Base-by-base conservation (phyloP, 257 asterid species). In the Fraxinus quadrangulata region DNA sequence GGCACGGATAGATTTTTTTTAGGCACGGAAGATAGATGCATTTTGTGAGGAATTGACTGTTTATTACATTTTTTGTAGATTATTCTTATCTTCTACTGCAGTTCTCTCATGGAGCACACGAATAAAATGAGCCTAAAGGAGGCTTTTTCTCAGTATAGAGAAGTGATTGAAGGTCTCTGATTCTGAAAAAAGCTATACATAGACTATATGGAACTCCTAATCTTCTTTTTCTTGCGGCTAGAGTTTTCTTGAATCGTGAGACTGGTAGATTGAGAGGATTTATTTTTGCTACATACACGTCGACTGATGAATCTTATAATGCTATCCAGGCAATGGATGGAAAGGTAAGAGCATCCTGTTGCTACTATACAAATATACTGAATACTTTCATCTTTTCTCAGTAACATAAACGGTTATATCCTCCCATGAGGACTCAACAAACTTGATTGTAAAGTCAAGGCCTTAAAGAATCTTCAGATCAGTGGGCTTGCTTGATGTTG, bases 201-300 rank as follows among this genome's bases (percentile, higher is more conserved):
- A 47, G 4, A 49, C 21, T 14, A 21, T 49, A 4, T 49, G 5
- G 3, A 49, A 14, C 59, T 49, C n/a, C 1, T 14, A 16, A 1
- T 30, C 33, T 16, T 16, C 59, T 49, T 49, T 49, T 49, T 49
- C 71, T 77, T 85, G 86, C 93, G 91, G 99, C 91, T 72, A 91
- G 87, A 82, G 75, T 94, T 81, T 83, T 94, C 75, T 28, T 77
- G 83, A 97, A 94, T 78, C 97, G 96, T 51, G 96, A 83, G 9
- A 80, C 91, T 81, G 98, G 98, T 67, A 87, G 94, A 77, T 94
- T 97, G 0, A 83, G 97, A 59, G 98, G 98, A 16, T 94, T 94
- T 86, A 97, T 89, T 66, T 94, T 92, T 84, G 86, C 92, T 61
- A 90, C 92, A 71, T 92, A 72, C 83, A 70, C 92, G 21, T 88